These are phyloP conservation scores for Mrakia gelida DNA, from an alignment of 768 basidiomycete genomes.

Conservation along the genomic window DNA sequence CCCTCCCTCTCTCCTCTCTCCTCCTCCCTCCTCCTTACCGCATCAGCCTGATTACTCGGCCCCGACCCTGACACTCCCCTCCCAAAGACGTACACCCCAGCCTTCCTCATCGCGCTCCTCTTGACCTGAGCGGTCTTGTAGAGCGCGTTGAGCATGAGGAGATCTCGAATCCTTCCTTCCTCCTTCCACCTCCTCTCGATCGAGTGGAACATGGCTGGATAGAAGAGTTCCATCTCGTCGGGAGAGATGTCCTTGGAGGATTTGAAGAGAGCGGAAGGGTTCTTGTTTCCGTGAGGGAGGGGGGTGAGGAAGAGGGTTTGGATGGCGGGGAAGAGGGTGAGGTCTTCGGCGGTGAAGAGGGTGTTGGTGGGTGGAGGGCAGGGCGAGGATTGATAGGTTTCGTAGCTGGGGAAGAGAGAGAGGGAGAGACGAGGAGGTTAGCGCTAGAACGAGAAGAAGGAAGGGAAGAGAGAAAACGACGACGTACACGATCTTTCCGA, in stretches of 20 bases:
- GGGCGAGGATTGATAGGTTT: conserved; percentile 4
- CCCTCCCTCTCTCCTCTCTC: not conserved
- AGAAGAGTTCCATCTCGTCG: conserved; percentile 1
- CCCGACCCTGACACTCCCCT: not conserved
- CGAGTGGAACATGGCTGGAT: conserved; percentile 10
- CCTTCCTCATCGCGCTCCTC: conserved; percentile 17
- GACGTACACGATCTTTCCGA: conserved; percentile 15
- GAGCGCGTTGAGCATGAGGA: not conserved
- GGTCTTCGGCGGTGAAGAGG: not conserved
- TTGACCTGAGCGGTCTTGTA: conserved; percentile 13
- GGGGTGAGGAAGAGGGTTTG: conserved; percentile 1
- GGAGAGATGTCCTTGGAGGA: not conserved
- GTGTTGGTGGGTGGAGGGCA: not conserved
- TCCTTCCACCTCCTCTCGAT: conserved; percentile 13
- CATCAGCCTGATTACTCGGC: too few relatives aligned
- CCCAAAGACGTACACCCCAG: not conserved
- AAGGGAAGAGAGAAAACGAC: not conserved
- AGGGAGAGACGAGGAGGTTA: not conserved
- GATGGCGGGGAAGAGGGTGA: conserved; percentile 8
- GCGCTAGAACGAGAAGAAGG: not conserved
- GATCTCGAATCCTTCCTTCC: not conserved
- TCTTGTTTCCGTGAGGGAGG: not conserved
- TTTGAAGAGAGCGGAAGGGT: conserved; percentile 4
- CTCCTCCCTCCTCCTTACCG: not conserved
- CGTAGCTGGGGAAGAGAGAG: not conserved